Conservation (phyloP, 805 yeast genomes). For the Cyberlindnera euphorbiiphila region DNA sequence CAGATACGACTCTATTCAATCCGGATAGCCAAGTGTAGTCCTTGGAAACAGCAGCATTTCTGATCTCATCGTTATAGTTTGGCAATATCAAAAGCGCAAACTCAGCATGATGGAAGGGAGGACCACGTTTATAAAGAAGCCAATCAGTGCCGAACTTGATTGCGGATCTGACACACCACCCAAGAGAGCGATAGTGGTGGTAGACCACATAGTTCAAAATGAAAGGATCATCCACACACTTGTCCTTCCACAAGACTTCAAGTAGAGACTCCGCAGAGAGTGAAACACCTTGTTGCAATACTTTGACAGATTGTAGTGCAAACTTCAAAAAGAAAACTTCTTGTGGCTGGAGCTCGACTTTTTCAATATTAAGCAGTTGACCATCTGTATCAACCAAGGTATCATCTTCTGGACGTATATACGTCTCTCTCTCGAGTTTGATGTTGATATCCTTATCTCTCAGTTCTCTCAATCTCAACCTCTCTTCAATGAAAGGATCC, state of each 20-base stretch:
- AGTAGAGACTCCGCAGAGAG: constrained; percentile 18
- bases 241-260: constrained; percentile 5
- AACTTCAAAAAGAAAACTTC: constrained; percentile 70
- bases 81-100: constrained; percentile 59
- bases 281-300: constrained; percentile 25
- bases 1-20: constrained; percentile 75
- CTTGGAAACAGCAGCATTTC: constrained; percentile 26
- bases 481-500: constrained; percentile 33
- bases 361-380: constrained; percentile 26
- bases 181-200: constrained; percentile 81
- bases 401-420: constrained; percentile 35
- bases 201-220: constrained; percentile 60
- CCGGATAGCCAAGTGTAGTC: constrained; percentile 65
- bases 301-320: constrained; percentile 48
- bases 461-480: constrained; percentile 28
- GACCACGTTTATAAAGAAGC: constrained; percentile 83
- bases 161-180: constrained; percentile 94
- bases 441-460: constrained; percentile 30
- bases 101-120: constrained; percentile 94
- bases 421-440: constrained; percentile 21
- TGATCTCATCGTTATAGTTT: constrained; percentile 30
- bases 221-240: constrained; percentile 28
- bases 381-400: constrained; percentile 31
- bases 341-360: constrained; percentile 64
- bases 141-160: constrained; percentile 89